Conservation (phyloP, 495 filamentous ascomycete genomes). For the Aspergillus olivimuriae region DNA sequence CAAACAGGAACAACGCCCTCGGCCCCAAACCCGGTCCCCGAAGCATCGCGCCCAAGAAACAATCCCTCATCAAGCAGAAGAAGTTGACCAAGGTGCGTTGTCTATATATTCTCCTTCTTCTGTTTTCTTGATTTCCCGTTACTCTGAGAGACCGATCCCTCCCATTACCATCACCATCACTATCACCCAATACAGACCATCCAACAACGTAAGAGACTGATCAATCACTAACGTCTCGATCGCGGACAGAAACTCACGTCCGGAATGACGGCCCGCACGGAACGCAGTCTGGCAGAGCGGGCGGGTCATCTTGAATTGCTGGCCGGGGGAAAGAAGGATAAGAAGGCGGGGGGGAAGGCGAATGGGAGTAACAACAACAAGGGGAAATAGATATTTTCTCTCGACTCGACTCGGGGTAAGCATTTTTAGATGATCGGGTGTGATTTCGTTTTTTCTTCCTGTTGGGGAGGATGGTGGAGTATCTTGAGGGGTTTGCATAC, state of each 20-base stretch:
- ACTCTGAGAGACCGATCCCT: constrained; percentile 2
- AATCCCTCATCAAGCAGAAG: constrained; percentile 48
- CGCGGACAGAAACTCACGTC: constrained; percentile 55
- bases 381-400: constrained; percentile 3
- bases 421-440: background rate
- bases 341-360: constrained; percentile 20
- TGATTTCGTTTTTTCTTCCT: background rate
- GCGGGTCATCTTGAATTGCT: constrained; percentile 71
- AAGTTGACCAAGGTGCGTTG: constrained; percentile 55
- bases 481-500: constrained; percentile 4
- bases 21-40: constrained; percentile 50
- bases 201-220: no score
- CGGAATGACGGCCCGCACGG: constrained; percentile 57
- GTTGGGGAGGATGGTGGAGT: background rate
- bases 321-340: constrained; percentile 57
- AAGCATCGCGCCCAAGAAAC: constrained; percentile 65
- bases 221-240: background rate
- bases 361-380: constrained; percentile 16
- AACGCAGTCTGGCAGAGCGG: constrained; percentile 57
- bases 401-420: no score
- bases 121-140: background rate
- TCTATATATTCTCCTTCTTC: background rate
- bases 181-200: no score
- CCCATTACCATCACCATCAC: no score
- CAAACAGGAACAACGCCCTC: constrained; percentile 10